These are phyloP conservation scores for Lotmaria passim DNA, from an alignment of 208 protist species.

Conservation along the genomic window DNA sequence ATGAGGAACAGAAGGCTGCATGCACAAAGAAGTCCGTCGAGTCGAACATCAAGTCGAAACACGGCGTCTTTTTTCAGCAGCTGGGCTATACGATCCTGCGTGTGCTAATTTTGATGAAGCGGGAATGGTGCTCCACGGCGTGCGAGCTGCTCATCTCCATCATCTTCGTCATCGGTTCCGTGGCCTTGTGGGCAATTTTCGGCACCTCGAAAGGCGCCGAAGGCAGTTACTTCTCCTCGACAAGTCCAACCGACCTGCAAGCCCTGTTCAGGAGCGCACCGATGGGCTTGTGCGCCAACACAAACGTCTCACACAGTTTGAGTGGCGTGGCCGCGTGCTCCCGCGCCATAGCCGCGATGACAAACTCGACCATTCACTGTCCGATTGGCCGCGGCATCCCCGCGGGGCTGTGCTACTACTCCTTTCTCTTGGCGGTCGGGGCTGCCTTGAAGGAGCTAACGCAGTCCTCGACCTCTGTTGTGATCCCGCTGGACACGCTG, in stretches of 20 bases:
- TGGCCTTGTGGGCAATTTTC: conserved; percentile 51
- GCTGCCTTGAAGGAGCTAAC: background rate
- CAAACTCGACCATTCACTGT: conserved; percentile 21
- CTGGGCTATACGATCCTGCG: conserved; percentile 58
- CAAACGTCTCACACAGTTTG: conserved; percentile 11
- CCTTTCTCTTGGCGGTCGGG: background rate
- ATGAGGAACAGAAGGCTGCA: background rate
- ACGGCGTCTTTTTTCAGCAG: conserved; percentile 43
- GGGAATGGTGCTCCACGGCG: conserved; percentile 44
- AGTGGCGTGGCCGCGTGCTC: conserved; percentile 19
- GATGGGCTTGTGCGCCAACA: conserved; percentile 13
- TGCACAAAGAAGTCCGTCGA: background rate
- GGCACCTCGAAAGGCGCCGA: conserved; percentile 12
- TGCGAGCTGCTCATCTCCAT: conserved; percentile 68
- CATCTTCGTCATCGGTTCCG: conserved; percentile 58
- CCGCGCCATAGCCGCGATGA: background rate
- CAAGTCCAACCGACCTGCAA: background rate
- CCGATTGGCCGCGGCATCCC: conserved; percentile 38
- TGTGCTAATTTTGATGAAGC: conserved; percentile 50
- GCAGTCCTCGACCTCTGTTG: conserved; percentile 16
- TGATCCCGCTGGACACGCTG: conserved; percentile 51
- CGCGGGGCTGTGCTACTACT: conserved; percentile 28
- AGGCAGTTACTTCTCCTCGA: conserved; percentile 22
- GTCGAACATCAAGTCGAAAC: background rate
- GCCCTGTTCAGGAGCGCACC: background rate